Percentiles rank a stretch among this genome's conserved stretches.
These are phyloP conservation scores for Manihot esculenta DNA, from an alignment of 441 rosid genomes.

Conservation along the genomic window DNA sequence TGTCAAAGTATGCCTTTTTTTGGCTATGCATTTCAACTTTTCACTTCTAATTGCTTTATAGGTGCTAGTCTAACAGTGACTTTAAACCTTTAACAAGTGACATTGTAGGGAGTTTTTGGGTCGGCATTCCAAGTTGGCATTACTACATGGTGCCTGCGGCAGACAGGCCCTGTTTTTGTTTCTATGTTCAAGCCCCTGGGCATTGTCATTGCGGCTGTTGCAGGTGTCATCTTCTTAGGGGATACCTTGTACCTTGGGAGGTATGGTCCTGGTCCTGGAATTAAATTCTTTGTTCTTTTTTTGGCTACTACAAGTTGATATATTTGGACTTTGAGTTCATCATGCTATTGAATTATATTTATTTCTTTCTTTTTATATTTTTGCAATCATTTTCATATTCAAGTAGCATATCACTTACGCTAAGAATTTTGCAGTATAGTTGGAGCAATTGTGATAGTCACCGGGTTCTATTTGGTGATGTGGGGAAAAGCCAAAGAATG, in stretches of 20 bases:
- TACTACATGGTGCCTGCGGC: conserved; percentile 53
- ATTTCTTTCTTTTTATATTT: neutral
- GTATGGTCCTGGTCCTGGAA: conserved; percentile 23
- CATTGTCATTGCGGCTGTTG: conserved; percentile 43
- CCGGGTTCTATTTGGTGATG: conserved; percentile 51
- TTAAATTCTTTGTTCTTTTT: conserved; percentile 5
- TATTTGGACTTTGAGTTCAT: conserved; percentile 12
- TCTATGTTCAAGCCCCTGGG: conserved; percentile 74
- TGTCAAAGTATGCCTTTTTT: neutral
- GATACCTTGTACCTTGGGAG: conserved; percentile 60
- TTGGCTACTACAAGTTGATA: neutral
- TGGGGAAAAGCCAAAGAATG: conserved; percentile 57
- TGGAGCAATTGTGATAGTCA: conserved; percentile 45
- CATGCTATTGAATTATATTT: neutral
- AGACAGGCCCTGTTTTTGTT: conserved; percentile 66
- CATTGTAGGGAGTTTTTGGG: conserved; percentile 51
- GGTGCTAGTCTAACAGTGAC: neutral
- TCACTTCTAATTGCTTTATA: neutral
- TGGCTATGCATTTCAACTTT: neutral
- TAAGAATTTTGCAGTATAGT: conserved; percentile 39
- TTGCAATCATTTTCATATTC: neutral
- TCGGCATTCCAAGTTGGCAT: conserved; percentile 60
- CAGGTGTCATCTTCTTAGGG: conserved; percentile 46
- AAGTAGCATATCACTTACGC: neutral
- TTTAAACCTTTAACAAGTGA: neutral